Conservation (phyloP, 441 rosid species). For the Erodium trifolium region DNA sequence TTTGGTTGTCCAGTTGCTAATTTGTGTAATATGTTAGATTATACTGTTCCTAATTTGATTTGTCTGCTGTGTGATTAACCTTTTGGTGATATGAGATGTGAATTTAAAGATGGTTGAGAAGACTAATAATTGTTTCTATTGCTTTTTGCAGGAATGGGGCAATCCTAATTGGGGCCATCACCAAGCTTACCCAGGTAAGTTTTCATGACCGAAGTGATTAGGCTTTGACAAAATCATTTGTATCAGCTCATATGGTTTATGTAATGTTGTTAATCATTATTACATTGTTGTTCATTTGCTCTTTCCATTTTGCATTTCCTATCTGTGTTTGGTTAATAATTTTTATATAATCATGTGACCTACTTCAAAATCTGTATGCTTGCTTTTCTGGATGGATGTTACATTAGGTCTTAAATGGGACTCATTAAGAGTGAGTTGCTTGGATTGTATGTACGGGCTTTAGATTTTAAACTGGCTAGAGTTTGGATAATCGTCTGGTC, state of each 20-base stretch:
- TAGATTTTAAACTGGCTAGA: neutral
- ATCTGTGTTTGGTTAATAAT: neutral
- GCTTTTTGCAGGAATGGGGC: slow-evolving; percentile 56
- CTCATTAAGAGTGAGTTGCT: slow-evolving; percentile 2
- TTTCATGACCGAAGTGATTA: too few species aligned
- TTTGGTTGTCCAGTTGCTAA: neutral
- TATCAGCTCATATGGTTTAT: neutral
- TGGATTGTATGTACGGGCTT: neutral
- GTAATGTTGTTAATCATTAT: too few species aligned
- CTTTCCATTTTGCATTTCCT: neutral
- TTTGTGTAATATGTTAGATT: neutral
- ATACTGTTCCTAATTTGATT: neutral
- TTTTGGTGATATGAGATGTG: too few species aligned
- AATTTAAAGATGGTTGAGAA: too few species aligned
- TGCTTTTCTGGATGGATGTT: neutral
- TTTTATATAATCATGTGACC: neutral
- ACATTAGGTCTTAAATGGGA: neutral
- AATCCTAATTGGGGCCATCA: slow-evolving; percentile 61
- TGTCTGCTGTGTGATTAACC: neutral
- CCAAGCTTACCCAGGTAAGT: slow-evolving; percentile 47
- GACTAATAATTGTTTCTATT: neutral
- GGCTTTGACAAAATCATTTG: too few species aligned
- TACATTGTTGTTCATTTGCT: neutral
- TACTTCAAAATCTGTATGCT: neutral
- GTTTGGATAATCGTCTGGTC: neutral